Percentiles rank a stretch among this genome's conserved stretches.
These are phyloP conservation scores for Beta macrorhiza DNA, from an alignment of 179 eudicot genomes.

Conservation along the genomic window DNA sequence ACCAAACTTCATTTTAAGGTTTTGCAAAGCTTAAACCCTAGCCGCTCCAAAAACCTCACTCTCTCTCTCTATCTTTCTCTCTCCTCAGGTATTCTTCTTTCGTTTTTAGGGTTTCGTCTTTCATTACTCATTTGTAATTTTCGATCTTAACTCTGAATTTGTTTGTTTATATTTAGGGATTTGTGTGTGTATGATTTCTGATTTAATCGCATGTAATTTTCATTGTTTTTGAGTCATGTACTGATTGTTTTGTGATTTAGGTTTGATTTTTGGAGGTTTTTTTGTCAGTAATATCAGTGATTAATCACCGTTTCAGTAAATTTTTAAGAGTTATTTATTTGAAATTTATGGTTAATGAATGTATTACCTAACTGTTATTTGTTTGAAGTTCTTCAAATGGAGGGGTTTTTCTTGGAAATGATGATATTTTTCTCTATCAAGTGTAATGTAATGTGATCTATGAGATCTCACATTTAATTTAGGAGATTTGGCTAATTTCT, in stretches of 20 bases:
- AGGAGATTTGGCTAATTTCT: neutral
- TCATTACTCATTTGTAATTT: neutral
- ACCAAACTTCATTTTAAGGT: neutral
- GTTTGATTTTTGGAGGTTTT: neutral
- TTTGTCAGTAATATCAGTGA: too few species aligned
- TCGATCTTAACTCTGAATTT: neutral
- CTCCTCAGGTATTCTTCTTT: slow-evolving; percentile 17
- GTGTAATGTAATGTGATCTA: neutral
- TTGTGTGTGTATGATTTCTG: neutral
- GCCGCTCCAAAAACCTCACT: slow-evolving; percentile 31
- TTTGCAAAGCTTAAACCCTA: slow-evolving; percentile 28
- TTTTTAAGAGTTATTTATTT: neutral
- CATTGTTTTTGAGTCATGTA: too few species aligned
- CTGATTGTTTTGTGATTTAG: too few species aligned
- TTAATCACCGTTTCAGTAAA: too few species aligned
- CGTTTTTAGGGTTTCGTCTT: neutral
- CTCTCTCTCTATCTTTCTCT: neutral
- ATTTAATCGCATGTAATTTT: too few species aligned
- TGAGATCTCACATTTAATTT: neutral
- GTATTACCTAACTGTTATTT: neutral
- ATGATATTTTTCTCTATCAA: neutral
- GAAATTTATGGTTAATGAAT: neutral
- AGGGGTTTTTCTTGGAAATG: too few species aligned
- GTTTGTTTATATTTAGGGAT: neutral
- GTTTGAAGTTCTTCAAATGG: neutral